Evolutionary conservation across 331 rosid species (phyloP).

Genomic region (Malus hybrid): DNA sequence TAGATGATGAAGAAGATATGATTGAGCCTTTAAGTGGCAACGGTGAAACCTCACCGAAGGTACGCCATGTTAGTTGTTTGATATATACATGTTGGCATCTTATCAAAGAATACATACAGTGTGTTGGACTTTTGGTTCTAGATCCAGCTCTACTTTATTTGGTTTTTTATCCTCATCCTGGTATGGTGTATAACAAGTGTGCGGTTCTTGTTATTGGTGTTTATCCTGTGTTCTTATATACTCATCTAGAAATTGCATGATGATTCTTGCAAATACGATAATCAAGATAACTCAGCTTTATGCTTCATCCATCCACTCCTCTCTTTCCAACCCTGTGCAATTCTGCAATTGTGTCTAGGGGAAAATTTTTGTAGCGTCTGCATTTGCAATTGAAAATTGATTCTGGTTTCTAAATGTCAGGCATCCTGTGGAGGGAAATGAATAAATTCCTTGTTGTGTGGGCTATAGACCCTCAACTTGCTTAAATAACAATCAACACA

Average conservation of each 20-base stretch:
- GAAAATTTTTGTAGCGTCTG: rapidly evolving
- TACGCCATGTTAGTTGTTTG: background rate
- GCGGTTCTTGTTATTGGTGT: background rate
- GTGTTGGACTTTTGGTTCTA: background rate
- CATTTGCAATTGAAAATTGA: background rate
- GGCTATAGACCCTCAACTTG: background rate
- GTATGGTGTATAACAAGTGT: background rate
- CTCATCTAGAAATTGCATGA: background rate
- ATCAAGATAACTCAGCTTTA: background rate
- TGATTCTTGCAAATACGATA: background rate
- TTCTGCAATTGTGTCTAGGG: too few species aligned
- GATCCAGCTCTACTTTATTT: background rate
- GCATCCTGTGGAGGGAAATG: background rate
- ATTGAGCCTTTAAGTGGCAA: constrained; percentile 21
- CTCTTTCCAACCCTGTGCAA: background rate
- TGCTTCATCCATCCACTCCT: background rate
- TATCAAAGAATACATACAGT: background rate
- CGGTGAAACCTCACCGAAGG: constrained; percentile 46
- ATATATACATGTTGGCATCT: background rate
- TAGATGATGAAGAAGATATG: constrained; percentile 33
- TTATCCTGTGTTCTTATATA: background rate
- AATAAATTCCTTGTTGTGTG: too few species aligned
- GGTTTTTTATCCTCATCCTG: background rate
- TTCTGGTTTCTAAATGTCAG: background rate
- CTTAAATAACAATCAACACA: background rate